Percentiles rank a stretch among this genome's conserved stretches.
phyloP scores from a whole-genome alignment of 2,329 filamentous ascomycete species.

The Venturia oleaginea region DNA sequence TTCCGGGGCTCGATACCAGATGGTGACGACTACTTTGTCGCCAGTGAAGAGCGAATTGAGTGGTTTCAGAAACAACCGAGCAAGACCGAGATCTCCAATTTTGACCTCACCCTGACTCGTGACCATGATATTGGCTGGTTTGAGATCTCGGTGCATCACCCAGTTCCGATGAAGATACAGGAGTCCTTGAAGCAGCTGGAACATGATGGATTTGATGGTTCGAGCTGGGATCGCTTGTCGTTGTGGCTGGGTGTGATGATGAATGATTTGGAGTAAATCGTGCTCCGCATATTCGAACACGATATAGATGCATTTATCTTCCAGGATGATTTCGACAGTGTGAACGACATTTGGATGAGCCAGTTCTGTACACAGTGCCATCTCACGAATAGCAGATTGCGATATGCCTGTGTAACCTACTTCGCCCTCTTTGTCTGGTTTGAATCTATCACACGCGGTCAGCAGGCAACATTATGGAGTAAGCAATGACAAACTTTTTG shows the following conservation, averaged over 20 bases:
- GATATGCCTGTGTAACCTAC: slow-evolving; percentile 96
- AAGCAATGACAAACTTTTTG: slow-evolving; percentile 65
- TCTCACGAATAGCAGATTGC: slow-evolving; percentile 92
- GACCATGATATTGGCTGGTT: slow-evolving; percentile 98
- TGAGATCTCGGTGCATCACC: slow-evolving; percentile 93
- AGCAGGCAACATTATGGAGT: not conserved
- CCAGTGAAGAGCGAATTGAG: slow-evolving; percentile 84
- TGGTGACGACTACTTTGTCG: slow-evolving; percentile 97
- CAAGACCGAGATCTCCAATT: slow-evolving; percentile 88
- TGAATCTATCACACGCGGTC: slow-evolving; percentile 49
- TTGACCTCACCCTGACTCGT: slow-evolving; percentile 83
- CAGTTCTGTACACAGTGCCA: slow-evolving; percentile 91
- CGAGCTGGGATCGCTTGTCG: slow-evolving; percentile 79
- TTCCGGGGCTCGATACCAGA: slow-evolving; percentile 97
- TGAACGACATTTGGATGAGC: slow-evolving; percentile 82
- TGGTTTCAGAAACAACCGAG: slow-evolving; percentile 87
- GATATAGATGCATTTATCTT: slow-evolving; percentile 99
- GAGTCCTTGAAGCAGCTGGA: slow-evolving; percentile 88
- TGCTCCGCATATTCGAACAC: slow-evolving; percentile 99
- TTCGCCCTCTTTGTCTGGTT: slow-evolving; percentile 97
- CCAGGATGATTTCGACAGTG: slow-evolving; percentile 88
- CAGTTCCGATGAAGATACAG: slow-evolving; percentile 94
- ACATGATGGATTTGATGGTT: slow-evolving; percentile 89
- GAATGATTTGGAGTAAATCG: slow-evolving; percentile 93
- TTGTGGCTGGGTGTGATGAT: slow-evolving; percentile 87